phyloP scores from a whole-genome alignment of 31 red algal genomes.

The Asparagopsis taxiformis region DNA sequence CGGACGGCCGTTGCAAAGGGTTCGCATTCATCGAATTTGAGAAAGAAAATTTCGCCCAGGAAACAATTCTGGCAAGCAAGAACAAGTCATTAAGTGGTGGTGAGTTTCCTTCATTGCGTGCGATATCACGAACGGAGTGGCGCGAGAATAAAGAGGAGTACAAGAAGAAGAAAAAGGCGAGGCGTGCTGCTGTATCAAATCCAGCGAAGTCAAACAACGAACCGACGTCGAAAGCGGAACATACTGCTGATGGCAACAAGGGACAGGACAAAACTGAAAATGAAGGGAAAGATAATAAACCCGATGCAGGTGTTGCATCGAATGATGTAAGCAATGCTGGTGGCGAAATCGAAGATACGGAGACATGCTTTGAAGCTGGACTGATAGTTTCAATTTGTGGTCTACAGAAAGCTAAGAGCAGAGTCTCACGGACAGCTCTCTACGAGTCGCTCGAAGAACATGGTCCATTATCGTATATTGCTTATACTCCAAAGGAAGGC shows the following conservation, averaged over 20 bases:
- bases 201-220: neutral
- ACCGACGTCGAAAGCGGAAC: neutral
- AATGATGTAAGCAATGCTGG: neutral
- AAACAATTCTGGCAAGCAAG: neutral
- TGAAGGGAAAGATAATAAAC: neutral
- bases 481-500: neutral
- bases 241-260: neutral
- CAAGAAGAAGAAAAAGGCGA: neutral
- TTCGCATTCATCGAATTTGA: slow-evolving; percentile 14
- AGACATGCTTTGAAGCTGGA: neutral
- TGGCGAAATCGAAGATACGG: neutral
- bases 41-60: neutral
- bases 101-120: neutral
- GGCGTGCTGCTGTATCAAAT: neutral
- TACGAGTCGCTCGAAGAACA: neutral
- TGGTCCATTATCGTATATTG: neutral
- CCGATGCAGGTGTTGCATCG: neutral
- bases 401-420: neutral
- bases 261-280: no score
- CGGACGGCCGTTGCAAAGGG: slow-evolving; percentile 7
- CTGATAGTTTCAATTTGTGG: neutral
- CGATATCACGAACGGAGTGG: slow-evolving; percentile 10
- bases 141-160: slow-evolving; percentile 5
- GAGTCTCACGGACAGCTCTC: neutral
- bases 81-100: neutral